These are phyloP conservation scores for Termitomyces sp. DNA, from an alignment of 768 basidiomycete species.

Conservation along the genomic window DNA sequence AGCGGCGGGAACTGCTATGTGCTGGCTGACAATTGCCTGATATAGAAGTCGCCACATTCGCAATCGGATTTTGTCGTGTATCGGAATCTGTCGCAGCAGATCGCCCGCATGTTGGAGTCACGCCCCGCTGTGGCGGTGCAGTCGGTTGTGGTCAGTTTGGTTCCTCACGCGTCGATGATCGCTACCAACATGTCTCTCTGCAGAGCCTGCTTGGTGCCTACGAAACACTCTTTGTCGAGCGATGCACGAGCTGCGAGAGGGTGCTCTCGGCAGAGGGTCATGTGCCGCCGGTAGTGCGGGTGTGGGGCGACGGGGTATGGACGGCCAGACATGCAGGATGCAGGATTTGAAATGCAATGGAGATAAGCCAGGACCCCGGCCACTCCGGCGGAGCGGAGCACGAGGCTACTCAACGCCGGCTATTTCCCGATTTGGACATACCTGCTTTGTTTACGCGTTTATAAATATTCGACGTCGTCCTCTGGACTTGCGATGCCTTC, in stretches of 20 bases:
- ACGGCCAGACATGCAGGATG: constrained; percentile 47
- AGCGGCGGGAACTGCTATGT: not conserved
- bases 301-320: constrained; percentile 49
- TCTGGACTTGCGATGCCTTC: not conserved
- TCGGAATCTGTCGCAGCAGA: constrained; percentile 62
- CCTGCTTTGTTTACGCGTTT: constrained; percentile 13
- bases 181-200: not conserved
- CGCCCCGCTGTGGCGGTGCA: constrained; percentile 52
- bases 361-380: constrained; percentile 1
- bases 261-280: constrained; percentile 70
- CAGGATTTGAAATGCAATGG: constrained; percentile 1
- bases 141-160: constrained; percentile 40
- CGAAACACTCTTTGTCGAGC: constrained; percentile 55
- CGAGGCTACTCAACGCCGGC: constrained; percentile 13
- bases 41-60: constrained; percentile 65
- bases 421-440: constrained; percentile 4
- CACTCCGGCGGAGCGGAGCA: constrained; percentile 10
- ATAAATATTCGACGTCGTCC: constrained; percentile 12
- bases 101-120: constrained; percentile 55
- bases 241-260: constrained; percentile 57
- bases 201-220: constrained; percentile 57
- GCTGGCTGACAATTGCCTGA: not conserved
- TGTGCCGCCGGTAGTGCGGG: constrained; percentile 65
- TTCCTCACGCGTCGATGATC: not conserved
- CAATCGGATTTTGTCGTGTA: constrained; percentile 67